Evolutionary conservation across 306 rosid species (phyloP), one percentile per base, ranked within the genome.

Genomic region (Pueraria montana): DNA sequence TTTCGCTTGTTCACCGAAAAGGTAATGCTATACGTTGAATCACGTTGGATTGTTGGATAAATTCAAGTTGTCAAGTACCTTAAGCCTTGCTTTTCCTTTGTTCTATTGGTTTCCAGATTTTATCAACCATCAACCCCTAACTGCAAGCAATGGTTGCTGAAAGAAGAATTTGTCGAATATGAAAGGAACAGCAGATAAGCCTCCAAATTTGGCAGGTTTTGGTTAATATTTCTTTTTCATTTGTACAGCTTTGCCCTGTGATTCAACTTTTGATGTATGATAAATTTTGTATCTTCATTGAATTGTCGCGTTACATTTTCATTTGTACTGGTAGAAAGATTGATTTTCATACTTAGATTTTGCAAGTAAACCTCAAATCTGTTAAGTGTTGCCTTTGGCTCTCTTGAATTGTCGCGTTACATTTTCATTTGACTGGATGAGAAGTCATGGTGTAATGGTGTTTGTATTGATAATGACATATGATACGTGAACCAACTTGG

Each of bases 1-100:
- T 90, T 93, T 85, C 78, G 84, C 55, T 13, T 86, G 73, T 84
- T 95, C 76, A 86, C 91, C 5, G 89, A 90, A 77, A 90, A 95
- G 97, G 98, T 93, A 89, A 62, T 69, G 78, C 20, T 50, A 49
- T 83, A 27, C 55, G 61, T 85, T 42, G 74, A 75, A 17, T 77
- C 49, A 61, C 36, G 42, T 77, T 71, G 64, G 42, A 72, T 82
- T 30, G 42, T 77, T 71, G 64, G 42, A 72, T 82, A 73, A 49
- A 24, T 48, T 72, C 65, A 63, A 63, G 32, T 67, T 34, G 61
- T 10, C 38, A n/a, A 8, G 18, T 53, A 27, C 67, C 74, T 45
- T 52, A 45, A 71, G 2, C 38, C 40, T 43, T 55, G 13, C 11
- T 72, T 48, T 61, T 63, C 59, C 45, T 56, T 66, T 78, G 71